Evolutionary conservation across 441 rosid genomes (phyloP), one percentile per base, ranked within the genome.

Genomic region (Brassica balearica): DNA sequence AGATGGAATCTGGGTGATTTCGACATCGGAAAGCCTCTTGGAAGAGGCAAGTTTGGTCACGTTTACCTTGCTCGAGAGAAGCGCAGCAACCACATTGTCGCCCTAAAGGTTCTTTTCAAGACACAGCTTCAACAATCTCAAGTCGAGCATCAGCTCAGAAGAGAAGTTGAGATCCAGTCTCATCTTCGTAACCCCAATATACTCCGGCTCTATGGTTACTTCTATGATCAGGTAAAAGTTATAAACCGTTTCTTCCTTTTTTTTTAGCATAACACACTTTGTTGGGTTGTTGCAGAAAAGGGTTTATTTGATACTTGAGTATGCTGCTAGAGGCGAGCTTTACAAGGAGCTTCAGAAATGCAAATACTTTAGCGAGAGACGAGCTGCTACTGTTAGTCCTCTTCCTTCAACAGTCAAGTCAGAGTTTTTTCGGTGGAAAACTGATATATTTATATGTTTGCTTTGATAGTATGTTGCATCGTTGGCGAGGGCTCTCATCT

Each of bases 101-200:
- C 99, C 9, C 82, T 96, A 8, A 96, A 96, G 88, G 98, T 96
- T 76, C 92, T 96, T 23, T 95, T 93, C 72, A 96, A 96, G 85
- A 92, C 87, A 81, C 99, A 96, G 87, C 84, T 95, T 82, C 98
- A 93, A 22, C 95, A 95, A 77, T 95, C 99, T 41, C 98, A 93
- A 81, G 98, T 93, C 64, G 98, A 96, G 81, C 98, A 93, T 81
- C 99, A 93, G 84, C 92, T 96, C 8, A 93, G 98, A 4, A 86
- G 99, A 10, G 99, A 95, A 88, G 97, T 96, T 14, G 99, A 96
- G 83, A 95, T 95, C 32, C 98, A 95, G 78, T 93, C 98, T 81
- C 98, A 95, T 85, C 97, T 95, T 41, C 85, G 97, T 2, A 91
- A 93, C 80, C 93, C 99, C 34, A 95, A 93, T 48, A 95, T 95